Base-by-base conservation (phyloP, 192 early-diverging fungal species). In the Entophlyctis luteolus region DNA sequence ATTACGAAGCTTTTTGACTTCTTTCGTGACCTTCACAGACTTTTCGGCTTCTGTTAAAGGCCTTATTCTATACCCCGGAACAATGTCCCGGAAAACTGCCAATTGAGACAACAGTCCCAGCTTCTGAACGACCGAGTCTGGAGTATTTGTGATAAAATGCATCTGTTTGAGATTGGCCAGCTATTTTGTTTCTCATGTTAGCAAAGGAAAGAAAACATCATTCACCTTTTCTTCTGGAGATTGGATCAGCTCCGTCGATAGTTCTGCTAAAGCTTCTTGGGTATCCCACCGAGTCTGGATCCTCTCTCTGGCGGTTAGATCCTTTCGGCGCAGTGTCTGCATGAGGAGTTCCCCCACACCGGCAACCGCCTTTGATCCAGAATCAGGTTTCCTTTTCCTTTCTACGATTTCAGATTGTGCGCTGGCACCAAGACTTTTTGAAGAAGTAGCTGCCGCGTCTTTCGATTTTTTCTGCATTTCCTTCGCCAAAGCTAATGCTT, bases 1-100 rank as follows among this genome's bases (percentile, higher is more conserved):
- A 29, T 91, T 81, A 29, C 95, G 85, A 62, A 94, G 77, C 72
- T 89, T 88, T 60, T 89, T 89, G 38, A 98, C 93, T 20, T 96
- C 95, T 72, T 91, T 94, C 33, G 91, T 88, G 0, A 97, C 90
- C 59, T 84, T 79, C 8, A 72, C 77, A 34, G 73, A 60, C 75
- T 88, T 81, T 74, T 98, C 95, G 69, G 84, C 84, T 29, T 90
- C 94, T 0, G 91, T 87, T 63, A 94, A 78, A 36, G 89, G 81
- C 34, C 94, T 89, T 56, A 98, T 97, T 23, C 92, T 86, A 79
- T 98, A 98, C 38, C 85, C 89, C 2, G 96, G 96, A 35, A 97
- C 81, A 73, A 98, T 91, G 71, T 98, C 96, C 62, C 93, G 88
- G 80, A 90, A 98, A 2, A 98, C 90, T 0, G 91, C 91, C 32